These are phyloP conservation scores for Clitoria ternatea DNA, from an alignment of 306 rosid genomes.

Conservation along the genomic window DNA sequence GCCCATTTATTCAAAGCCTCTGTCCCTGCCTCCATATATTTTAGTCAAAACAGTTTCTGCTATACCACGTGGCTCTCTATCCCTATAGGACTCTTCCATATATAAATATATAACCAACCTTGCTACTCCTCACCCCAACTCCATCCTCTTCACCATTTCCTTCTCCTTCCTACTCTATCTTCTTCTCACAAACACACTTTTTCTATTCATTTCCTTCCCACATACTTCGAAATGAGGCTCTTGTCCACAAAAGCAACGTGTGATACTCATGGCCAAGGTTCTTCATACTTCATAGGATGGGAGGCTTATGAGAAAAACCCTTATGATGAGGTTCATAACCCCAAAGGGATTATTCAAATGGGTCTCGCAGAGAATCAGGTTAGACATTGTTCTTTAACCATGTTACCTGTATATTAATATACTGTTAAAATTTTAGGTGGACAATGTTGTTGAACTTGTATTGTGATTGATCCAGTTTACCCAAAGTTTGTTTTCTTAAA, in stretches of 20 bases:
- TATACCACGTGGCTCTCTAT: slow-evolving; percentile 22
- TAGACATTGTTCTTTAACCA: background rate
- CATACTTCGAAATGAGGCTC: slow-evolving; percentile 43
- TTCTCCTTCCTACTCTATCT: background rate
- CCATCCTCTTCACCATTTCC: slow-evolving; percentile 5
- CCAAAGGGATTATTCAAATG: slow-evolving; percentile 90
- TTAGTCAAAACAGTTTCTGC: slow-evolving; percentile 29
- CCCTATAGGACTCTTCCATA: background rate
- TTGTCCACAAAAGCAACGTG: slow-evolving; percentile 73
- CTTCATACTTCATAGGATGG: slow-evolving; percentile 96
- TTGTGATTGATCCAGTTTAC: too few species aligned
- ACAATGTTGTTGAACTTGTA: too few species aligned
- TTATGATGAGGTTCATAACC: slow-evolving; percentile 50
- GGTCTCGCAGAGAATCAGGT: slow-evolving; percentile 97
- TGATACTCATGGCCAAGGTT: slow-evolving; percentile 88
- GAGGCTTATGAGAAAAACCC: slow-evolving; percentile 86
- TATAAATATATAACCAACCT: slow-evolving; percentile 33
- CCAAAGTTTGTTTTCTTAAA: too few species aligned
- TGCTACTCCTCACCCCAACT: slow-evolving; percentile 38
- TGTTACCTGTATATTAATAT: too few species aligned
- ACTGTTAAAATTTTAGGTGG: too few species aligned
- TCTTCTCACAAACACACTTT: background rate
- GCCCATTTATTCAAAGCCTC: background rate
- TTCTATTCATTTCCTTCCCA: background rate
- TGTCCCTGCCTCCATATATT: background rate